phyloP scores from a whole-genome alignment of 2,329 filamentous ascomycete genomes.

The Lomentospora prolificans region DNA sequence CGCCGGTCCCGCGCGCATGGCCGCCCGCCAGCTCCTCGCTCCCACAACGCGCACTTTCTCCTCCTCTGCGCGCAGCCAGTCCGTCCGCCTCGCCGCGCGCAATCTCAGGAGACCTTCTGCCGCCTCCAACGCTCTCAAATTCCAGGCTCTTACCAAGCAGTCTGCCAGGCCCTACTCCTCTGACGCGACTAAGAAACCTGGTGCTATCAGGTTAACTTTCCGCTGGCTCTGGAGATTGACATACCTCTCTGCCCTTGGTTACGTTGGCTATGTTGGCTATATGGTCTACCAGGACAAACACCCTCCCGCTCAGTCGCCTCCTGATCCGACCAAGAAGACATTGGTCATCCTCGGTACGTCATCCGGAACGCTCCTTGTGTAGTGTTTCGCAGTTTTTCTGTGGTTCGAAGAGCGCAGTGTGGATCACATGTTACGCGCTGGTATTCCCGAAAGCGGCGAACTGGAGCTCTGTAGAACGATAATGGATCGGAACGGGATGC shows the following conservation, averaged over 20 bases:
- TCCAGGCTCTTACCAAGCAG: constrained; percentile 15
- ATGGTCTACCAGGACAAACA: constrained; percentile 74
- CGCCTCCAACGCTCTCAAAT: constrained; percentile 16
- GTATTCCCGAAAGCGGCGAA: neutral
- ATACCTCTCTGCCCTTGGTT: constrained; percentile 62
- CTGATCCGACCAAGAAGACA: constrained; percentile 90
- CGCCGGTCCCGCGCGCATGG: neutral
- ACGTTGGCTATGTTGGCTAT: constrained; percentile 65
- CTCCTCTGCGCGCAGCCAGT: constrained; percentile 19
- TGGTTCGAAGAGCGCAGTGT: neutral
- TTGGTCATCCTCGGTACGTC: constrained; percentile 80
- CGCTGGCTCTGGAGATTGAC: constrained; percentile 76
- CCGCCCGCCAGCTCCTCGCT: constrained; percentile 2
- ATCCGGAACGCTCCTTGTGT: neutral
- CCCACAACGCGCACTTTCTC: constrained; percentile 8
- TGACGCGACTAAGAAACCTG: constrained; percentile 32
- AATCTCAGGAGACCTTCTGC: constrained; percentile 12
- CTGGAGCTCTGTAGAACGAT: neutral
- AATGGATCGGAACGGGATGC: constrained; percentile 6
- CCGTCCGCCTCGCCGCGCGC: constrained; percentile 13
- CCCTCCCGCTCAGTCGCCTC: constrained; percentile 66
- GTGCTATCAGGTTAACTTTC: constrained; percentile 58
- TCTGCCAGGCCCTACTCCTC: constrained; percentile 32
- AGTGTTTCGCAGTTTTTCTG: neutral
- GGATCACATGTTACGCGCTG: neutral